Base-by-base conservation (phyloP, 1,284 basidiomycete genomes). In the Cryptococcus sp. region DNA sequence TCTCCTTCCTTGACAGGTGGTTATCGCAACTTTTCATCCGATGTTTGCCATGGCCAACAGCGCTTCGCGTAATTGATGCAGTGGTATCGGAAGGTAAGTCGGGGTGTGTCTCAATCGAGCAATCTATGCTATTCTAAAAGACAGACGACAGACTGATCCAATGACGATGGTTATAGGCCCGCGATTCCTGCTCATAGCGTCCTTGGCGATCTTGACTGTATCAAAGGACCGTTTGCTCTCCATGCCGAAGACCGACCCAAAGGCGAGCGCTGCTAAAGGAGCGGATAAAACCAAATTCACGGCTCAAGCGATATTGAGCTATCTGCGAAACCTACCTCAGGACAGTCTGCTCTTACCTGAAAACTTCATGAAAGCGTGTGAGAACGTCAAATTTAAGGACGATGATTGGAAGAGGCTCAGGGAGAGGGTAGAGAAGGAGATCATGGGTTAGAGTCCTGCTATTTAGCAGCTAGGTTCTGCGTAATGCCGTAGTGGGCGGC, bases 1-100 rank as follows among this genome's bases (percentile, higher is more conserved):
- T 66, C 19, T 63, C 65, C 34, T 77, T 74, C 58, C 58, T 77
- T 11, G 66, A 67, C 26, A 66, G 57, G 34, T 77, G 75, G 75
- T 75, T 70, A 56, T 68, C 65, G 52, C 66, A 68, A 13, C 73
- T 94, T 29, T 95, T 93, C 64, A 86, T 87, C 3, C 85, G 87
- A 8, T 83, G 84, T 3, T 81, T 97, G n/a, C 90, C 93, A 0
- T 81, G 83, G 51, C 86, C 88, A 2, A 88, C 88, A 57, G 78
- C 91, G 22, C 83, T 89, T 55, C 83, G 93, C 17, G 83, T 93
- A 4, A 91, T 92, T 87, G 93, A 97, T 72, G 78, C 93, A 3
- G 91, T 95, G 72, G 80, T 96, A 38, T 87, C 85, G 57, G 91
- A 94, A 79, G 91, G 90, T 91, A 64, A 56, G 72, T 55, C 16